These are phyloP conservation scores for Lichtheimia ramosa DNA, from an alignment of 371 early-diverging fungal species.

Conservation along the genomic window DNA sequence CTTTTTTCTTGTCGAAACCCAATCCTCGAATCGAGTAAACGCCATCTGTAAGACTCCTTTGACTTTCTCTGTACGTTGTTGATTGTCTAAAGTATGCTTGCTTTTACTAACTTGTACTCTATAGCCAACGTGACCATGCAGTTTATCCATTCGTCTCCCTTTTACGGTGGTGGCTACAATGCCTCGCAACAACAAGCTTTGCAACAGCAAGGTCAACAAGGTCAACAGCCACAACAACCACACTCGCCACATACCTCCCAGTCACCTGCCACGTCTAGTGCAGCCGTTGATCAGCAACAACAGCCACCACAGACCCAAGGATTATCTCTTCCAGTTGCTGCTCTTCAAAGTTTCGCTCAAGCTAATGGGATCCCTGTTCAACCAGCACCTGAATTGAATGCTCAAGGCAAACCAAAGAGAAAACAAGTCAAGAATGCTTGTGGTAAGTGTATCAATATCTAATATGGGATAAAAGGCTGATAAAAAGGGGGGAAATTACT, in stretches of 20 bases:
- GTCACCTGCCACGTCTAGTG: conserved; percentile 19
- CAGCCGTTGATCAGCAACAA: conserved; percentile 15
- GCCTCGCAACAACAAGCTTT: conserved; percentile 21
- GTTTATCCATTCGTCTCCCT: conserved; percentile 31
- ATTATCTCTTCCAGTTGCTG: conserved; percentile 18
- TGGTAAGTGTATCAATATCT: conserved; percentile 37
- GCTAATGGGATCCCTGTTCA: neutral
- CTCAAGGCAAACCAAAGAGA: conserved; percentile 32
- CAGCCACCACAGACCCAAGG: conserved; percentile 12
- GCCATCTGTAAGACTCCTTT: neutral
- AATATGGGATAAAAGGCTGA: neutral
- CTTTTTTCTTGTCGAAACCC: neutral
- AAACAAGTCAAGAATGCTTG: conserved; percentile 85
- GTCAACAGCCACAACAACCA: conserved; percentile 15
- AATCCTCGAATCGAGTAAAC: neutral
- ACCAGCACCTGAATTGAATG: conserved; percentile 4
- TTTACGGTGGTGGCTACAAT: conserved; percentile 28
- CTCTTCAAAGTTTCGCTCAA: conserved; percentile 1
- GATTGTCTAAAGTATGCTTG: neutral
- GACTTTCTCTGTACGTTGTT: neutral
- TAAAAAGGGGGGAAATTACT: neutral
- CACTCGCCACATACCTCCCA: conserved; percentile 11
- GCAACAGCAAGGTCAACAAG: conserved; percentile 16
- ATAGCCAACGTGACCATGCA: conserved; percentile 23
- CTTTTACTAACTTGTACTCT: neutral